Evolutionary conservation across 805 yeast species (phyloP).

Genomic region (Zygotorulaspora chibaensis): DNA sequence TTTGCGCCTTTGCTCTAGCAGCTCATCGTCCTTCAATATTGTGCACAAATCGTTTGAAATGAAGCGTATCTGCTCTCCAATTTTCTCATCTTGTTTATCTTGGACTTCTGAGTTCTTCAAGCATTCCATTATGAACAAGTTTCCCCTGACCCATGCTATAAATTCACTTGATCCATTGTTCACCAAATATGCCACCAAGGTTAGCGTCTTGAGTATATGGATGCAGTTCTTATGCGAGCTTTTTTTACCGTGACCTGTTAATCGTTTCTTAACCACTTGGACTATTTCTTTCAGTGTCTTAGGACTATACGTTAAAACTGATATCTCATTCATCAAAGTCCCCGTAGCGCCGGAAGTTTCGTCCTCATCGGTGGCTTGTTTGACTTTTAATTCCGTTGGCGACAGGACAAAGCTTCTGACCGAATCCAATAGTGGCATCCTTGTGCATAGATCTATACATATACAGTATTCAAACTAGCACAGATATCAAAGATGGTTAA

Average conservation of each 20-base stretch:
- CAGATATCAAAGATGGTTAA: not conserved
- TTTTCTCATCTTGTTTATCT: slow-evolving; percentile 33
- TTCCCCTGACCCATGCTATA: slow-evolving; percentile 43
- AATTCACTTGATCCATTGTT: slow-evolving; percentile 53
- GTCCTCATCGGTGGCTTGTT: slow-evolving; percentile 45
- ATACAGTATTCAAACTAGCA: not conserved
- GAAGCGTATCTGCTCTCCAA: slow-evolving; percentile 39
- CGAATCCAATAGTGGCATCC: slow-evolving; percentile 30
- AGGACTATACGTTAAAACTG: slow-evolving; percentile 42
- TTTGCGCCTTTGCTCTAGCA: slow-evolving; percentile 25
- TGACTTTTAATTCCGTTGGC: slow-evolving; percentile 37
- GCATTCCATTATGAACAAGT: slow-evolving; percentile 31
- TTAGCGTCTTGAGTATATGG: slow-evolving; percentile 46
- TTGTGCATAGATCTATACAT: not conserved
- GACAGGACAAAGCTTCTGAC: slow-evolving; percentile 33
- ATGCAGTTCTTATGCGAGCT: slow-evolving; percentile 35
- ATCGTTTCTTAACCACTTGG: slow-evolving; percentile 39
- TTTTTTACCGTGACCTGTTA: slow-evolving; percentile 27
- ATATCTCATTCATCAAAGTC: slow-evolving; percentile 49
- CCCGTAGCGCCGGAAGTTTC: slow-evolving; percentile 55
- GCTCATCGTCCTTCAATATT: slow-evolving; percentile 30
- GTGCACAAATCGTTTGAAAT: slow-evolving; percentile 38
- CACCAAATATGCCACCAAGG: slow-evolving; percentile 48
- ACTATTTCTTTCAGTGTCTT: slow-evolving; percentile 40
- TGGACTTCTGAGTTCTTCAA: slow-evolving; percentile 31